These are phyloP conservation scores for Vigna unguiculata DNA, from an alignment of 306 rosid genomes.

Conservation along the genomic window DNA sequence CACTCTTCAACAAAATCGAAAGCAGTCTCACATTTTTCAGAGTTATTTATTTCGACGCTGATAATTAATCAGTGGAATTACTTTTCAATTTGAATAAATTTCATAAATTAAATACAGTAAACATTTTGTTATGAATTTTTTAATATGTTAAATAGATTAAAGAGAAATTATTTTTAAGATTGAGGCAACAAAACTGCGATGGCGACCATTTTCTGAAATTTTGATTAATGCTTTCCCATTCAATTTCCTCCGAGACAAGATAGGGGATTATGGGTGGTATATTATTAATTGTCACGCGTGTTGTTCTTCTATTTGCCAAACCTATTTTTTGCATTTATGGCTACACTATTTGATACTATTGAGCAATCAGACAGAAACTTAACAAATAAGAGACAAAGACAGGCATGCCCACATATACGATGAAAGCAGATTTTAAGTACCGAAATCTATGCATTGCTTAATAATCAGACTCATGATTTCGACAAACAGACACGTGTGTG, in stretches of 20 bases:
- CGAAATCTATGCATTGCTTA: constrained; percentile 27
- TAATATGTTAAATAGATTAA: too few relatives aligned
- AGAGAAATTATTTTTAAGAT: too few relatives aligned
- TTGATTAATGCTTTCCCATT: too few relatives aligned
- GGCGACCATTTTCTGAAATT: too few relatives aligned
- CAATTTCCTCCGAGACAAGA: too few relatives aligned
- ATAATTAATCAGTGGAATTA: background rate
- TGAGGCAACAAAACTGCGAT: too few relatives aligned
- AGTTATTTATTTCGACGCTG: too few relatives aligned
- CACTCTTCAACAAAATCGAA: constrained; percentile 34
- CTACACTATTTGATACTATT: background rate
- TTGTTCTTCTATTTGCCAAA: background rate
- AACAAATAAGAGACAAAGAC: constrained; percentile 43
- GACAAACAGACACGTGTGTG: constrained; percentile 23
- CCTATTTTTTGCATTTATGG: constrained; percentile 12
- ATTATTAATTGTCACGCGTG: background rate
- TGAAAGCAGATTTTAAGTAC: constrained; percentile 6
- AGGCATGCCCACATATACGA: constrained; percentile 39
- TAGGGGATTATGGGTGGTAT: too few relatives aligned
- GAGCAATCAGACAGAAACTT: background rate
- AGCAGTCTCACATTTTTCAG: background rate
- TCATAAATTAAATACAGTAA: too few relatives aligned
- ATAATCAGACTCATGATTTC: background rate
- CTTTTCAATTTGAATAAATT: too few relatives aligned
- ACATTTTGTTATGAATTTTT: too few relatives aligned